Evolutionary conservation across 352 stramenopile genomes (phyloP), one percentile per base, ranked within the genome.

Genomic region (Pythium biforme): DNA sequence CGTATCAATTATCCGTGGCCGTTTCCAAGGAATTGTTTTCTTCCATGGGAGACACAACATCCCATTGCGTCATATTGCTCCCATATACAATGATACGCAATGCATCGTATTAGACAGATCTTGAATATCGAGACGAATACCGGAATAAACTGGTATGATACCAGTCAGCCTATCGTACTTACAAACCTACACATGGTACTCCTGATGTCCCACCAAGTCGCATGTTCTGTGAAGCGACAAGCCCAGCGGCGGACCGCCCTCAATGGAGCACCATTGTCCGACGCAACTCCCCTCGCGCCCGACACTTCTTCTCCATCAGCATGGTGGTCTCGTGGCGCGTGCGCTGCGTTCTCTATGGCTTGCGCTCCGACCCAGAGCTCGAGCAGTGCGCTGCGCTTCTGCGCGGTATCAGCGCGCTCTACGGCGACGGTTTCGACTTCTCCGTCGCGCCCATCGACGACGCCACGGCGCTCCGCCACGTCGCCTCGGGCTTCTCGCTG

Each of bases 371-470:
- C 59, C 22, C 29, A 22, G 71, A 70, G 46, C 49, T 79, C 26
- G 49, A 55, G 9, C 59, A 75, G 19, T 56, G 73, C 41, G 40
- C 68, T n/a, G 22, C 59, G 4, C 79, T 90, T 25, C 43, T 88
- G 25, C 78, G 78, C 29, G 81, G 78, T 17, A 79, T 90, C 50
- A 75, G 71, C 34, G 75, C 67, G 48, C 65, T 90, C 4, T 86
- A 88, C 39, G 79, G 81, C 11, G 67, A 83, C 25, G 70, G 66
- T 0, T 69, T 90, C 1, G 66, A 70, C 8, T 56, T 81, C 34
- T 62, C 75, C 15, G 73, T 70, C 43, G 62, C 76, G 31, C 50
- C 52, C 0, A 25, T 66, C 0, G 59, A 72, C 25, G 62, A 64
- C 25, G 43, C 43, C 46, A 51, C 53, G 15, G 34, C 52, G 17